phyloP scores from a whole-genome alignment of 768 basidiomycete genomes.

The Boletus huronensis region DNA sequence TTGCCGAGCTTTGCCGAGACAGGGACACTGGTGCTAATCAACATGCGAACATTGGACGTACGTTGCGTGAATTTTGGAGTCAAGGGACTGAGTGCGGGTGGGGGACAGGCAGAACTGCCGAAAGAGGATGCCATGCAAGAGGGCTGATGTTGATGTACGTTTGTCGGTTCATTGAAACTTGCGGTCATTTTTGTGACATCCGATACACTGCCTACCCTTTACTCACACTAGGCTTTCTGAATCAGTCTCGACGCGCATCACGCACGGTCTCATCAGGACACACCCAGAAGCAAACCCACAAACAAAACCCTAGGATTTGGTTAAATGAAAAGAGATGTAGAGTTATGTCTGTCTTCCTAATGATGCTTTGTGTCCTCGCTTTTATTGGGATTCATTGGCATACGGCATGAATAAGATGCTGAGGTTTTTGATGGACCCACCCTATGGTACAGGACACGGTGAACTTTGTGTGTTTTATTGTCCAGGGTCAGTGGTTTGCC shows the following conservation, averaged over 20 bases:
- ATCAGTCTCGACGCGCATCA: neutral
- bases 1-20: constrained; percentile 79
- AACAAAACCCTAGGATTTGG: too few relatives aligned
- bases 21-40: constrained; percentile 75
- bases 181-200: neutral
- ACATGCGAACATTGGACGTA: constrained; percentile 72
- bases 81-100: constrained; percentile 30
- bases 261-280: neutral
- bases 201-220: neutral
- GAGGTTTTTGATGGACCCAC: neutral
- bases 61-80: constrained; percentile 57
- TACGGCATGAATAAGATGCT: neutral
- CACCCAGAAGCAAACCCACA: neutral
- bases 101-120: constrained; percentile 4
- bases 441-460: neutral
- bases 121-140: constrained; percentile 24
- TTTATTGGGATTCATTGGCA: too few relatives aligned
- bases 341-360: neutral
- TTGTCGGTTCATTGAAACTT: neutral
- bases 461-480: neutral
- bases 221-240: neutral
- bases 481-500: neutral
- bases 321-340: neutral
- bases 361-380: neutral
- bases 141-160: constrained; percentile 13